Evolutionary conservation across 306 rosid genomes (phyloP).

Genomic region (Carpinus fangiana): DNA sequence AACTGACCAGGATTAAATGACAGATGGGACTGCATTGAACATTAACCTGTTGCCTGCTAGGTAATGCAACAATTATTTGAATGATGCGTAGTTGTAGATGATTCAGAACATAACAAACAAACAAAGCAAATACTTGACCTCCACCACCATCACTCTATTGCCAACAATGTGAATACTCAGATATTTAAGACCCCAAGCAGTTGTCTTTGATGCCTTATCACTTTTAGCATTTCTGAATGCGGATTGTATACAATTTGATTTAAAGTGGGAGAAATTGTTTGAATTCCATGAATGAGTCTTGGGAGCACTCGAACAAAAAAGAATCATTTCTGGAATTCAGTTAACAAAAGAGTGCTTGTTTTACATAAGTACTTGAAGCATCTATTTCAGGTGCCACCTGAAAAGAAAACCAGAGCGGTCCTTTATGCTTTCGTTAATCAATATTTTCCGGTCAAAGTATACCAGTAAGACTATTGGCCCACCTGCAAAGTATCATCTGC

Average conservation of each 20-base stretch:
- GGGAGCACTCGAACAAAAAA: background rate
- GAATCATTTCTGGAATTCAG: background rate
- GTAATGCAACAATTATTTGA: background rate
- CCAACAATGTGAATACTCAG: background rate
- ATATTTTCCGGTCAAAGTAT: background rate
- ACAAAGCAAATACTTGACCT: background rate
- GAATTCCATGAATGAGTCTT: background rate
- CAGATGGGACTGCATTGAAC: background rate
- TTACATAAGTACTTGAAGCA: background rate
- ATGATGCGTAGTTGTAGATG: background rate
- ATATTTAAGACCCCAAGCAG: background rate
- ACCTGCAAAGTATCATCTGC: background rate
- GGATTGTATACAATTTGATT: too few species aligned
- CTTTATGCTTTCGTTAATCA: background rate
- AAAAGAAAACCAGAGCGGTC: too few species aligned
- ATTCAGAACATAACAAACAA: background rate
- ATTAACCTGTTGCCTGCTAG: background rate
- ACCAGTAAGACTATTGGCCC: background rate
- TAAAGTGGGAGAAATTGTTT: background rate
- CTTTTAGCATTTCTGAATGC: background rate
- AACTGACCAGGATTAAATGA: background rate
- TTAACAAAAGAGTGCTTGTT: background rate
- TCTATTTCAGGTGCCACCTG: background rate
- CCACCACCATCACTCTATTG: background rate
- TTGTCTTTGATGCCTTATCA: background rate